Evolutionary conservation across 2,329 filamentous ascomycete species (phyloP).

Genomic region (Helotiales sp.): DNA sequence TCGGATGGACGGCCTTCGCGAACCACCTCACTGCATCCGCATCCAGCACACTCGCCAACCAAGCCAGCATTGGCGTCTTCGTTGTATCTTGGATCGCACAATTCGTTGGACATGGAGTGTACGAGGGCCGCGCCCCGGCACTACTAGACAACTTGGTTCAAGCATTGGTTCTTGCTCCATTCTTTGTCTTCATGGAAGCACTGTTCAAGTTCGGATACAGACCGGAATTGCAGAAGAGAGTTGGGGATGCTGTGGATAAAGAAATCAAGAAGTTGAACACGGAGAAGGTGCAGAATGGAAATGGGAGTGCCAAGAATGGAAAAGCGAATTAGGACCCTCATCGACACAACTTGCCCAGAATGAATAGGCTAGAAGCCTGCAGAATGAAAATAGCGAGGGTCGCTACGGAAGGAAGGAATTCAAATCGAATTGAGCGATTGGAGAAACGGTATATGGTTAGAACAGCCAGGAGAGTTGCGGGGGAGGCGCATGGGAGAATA

Average conservation of each 20-base stretch:
- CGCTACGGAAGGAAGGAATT: neutral
- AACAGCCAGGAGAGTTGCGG: neutral
- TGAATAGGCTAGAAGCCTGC: neutral
- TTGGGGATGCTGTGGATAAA: conserved; percentile 75
- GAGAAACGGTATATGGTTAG: neutral
- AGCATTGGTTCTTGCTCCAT: conserved; percentile 87
- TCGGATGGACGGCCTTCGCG: conserved; percentile 73
- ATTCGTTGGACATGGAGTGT: conserved; percentile 89
- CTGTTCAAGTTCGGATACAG: conserved; percentile 91
- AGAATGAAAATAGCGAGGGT: neutral
- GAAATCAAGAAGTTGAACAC: conserved; percentile 78
- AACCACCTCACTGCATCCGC: conserved; percentile 68
- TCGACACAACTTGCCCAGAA: neutral
- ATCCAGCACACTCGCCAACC: conserved; percentile 47
- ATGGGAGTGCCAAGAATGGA: conserved; percentile 50
- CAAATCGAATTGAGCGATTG: neutral
- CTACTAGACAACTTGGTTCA: conserved; percentile 91
- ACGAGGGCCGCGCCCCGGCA: conserved; percentile 86
- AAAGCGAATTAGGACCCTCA: conserved; percentile 51
- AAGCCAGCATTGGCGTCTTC: conserved; percentile 69
- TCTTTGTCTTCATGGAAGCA: conserved; percentile 97
- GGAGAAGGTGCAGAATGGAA: conserved; percentile 50
- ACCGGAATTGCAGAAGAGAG: conserved; percentile 80
- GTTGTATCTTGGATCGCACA: conserved; percentile 83
- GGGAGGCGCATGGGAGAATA: neutral